Evolutionary conservation across 2,329 filamentous ascomycete genomes (phyloP), one percentile per base, ranked within the genome.

Genomic region (Calonectria hongkongensis): DNA sequence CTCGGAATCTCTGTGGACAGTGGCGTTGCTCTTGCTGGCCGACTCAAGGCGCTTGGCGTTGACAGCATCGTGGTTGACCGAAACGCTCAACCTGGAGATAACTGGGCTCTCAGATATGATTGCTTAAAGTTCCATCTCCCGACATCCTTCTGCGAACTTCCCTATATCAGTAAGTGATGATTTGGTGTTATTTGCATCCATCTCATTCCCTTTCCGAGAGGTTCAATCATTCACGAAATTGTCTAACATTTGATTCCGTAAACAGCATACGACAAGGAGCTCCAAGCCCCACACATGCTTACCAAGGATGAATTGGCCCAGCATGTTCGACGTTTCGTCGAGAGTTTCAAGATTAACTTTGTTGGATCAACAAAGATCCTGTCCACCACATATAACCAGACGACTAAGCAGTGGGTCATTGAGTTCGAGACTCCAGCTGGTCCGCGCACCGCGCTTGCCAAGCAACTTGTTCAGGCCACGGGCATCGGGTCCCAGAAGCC

Each of bases 91-190:
- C 28, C 74, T 15, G 75, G 75, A 0, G 72, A 76, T 21, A 77
- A 77, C 10, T 77, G 75, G 75, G 70, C 69, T 28, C 30, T 70
- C 0, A 58, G 74, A 15, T 76, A 77, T 12, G 72, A 77, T 9
- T 74, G 48, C 47, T 56, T 77, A 13, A 72, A 60, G 33, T 74
- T 77, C 13, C 73, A 77, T 3, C 58, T 77, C 13, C 75, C 75
- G 2, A 76, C 75, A 1, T 73, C 75, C 0, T 62, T 76, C 13
- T 71, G 72, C 15, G 72, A 77, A 2, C 28, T 77, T 15, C 75
- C 75, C 0, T 77, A 72, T 8, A 70, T 74, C 33, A 16, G 75
- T 77, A 25, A 60, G 67, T 45, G 4, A 12, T 10, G 16, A 21
- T 27, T 16, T 2, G 33, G 7, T n/a, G 15, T 27, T 36, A 30